phyloP scores from a whole-genome alignment of 2,329 filamentous ascomycete species.

The Alternaria metachromatica region DNA sequence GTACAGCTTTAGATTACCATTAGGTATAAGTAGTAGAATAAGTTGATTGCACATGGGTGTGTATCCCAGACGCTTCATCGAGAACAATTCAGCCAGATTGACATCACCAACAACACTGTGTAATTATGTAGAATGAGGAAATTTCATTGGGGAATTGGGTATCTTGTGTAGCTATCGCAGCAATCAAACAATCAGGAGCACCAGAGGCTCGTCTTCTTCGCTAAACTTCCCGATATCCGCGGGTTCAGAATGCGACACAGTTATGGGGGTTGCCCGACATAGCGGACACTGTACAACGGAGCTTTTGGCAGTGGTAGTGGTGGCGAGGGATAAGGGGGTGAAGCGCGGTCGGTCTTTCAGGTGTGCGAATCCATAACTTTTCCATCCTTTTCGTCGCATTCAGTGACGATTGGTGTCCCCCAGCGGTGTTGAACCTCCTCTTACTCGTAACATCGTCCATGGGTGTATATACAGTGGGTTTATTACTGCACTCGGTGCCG shows the following conservation, averaged over 20 bases:
- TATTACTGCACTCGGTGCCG: neutral
- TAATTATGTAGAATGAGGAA: neutral
- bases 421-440: conserved; percentile 35
- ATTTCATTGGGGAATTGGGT: conserved; percentile 36
- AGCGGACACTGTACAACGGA: conserved; percentile 35
- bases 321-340: conserved; percentile 1
- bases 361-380: conserved; percentile 17
- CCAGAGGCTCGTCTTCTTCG: conserved; percentile 9
- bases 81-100: too few species aligned
- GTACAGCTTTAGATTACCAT: fast-evolving
- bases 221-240: neutral
- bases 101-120: neutral
- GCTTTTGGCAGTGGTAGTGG: conserved; percentile 17
- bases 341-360: conserved; percentile 10
- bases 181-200: conserved; percentile 15
- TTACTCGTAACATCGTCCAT: conserved; percentile 12
- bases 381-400: conserved; percentile 25
- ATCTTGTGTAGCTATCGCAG: conserved; percentile 37
- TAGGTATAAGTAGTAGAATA: neutral
- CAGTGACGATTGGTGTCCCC: conserved; percentile 2
- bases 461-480: conserved; percentile 29
- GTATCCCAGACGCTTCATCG: neutral
- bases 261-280: conserved; percentile 23
- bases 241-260: conserved; percentile 2
- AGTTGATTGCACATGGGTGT: neutral